Percentiles rank a stretch among this genome's conserved stretches.
These are phyloP conservation scores for Ophiocordyceps polyrhachis-furcata DNA, from an alignment of 2,329 filamentous ascomycete species.

Conservation along the genomic window DNA sequence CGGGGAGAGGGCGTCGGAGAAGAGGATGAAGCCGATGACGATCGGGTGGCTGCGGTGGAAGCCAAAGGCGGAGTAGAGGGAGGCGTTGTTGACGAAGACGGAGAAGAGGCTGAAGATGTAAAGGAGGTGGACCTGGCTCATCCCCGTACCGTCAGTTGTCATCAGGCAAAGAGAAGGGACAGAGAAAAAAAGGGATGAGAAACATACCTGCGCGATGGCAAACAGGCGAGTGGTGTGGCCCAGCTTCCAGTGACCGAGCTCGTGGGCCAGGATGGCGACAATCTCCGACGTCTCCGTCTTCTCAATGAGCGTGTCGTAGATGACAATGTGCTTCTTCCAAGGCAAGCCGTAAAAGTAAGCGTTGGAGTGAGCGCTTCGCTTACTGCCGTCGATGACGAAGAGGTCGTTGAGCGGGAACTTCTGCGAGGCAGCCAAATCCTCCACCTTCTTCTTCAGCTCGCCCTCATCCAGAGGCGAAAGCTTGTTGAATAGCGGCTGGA, in stretches of 20 bases:
- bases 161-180: background rate
- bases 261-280: slow-evolving; percentile 84
- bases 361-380: slow-evolving; percentile 73
- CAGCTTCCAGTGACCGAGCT: slow-evolving; percentile 92
- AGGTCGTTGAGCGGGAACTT: slow-evolving; percentile 83
- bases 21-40: slow-evolving; percentile 92
- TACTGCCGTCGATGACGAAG: slow-evolving; percentile 85
- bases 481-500: slow-evolving; percentile 95
- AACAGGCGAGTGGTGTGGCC: slow-evolving; percentile 89
- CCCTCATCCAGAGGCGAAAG: slow-evolving; percentile 80
- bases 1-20: slow-evolving; percentile 87
- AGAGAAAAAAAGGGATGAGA: background rate
- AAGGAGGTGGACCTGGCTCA: slow-evolving; percentile 66
- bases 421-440: slow-evolving; percentile 66
- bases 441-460: slow-evolving; percentile 71
- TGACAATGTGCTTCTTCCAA: slow-evolving; percentile 99
- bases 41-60: slow-evolving; percentile 72
- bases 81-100: slow-evolving; percentile 89
- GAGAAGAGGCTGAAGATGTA: slow-evolving; percentile 96
- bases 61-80: slow-evolving; percentile 79
- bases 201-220: slow-evolving; percentile 56
- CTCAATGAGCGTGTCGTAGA: slow-evolving; percentile 94
- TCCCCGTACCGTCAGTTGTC: background rate
- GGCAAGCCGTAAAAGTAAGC: slow-evolving; percentile 94
- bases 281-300: slow-evolving; percentile 87